A percentile compares a stretch with the other conserved stretches of the same genome.
Evolutionary conservation across 441 rosid genomes (phyloP).

Genomic region (Daphne laureola): DNA sequence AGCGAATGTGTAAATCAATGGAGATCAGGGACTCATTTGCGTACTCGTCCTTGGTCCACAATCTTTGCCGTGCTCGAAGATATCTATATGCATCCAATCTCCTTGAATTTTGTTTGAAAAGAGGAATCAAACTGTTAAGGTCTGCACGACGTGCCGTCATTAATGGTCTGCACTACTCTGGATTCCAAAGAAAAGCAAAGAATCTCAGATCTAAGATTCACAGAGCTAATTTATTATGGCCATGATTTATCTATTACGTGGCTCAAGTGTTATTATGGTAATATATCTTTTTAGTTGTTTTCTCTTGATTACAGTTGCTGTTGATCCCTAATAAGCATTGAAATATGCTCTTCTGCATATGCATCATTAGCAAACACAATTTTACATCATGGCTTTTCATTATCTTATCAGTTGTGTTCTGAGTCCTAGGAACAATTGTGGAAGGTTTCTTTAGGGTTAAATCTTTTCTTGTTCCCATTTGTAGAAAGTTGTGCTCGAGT

Average conservation of each 20-base stretch:
- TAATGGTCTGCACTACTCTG: conserved; percentile 47
- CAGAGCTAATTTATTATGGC: conserved; percentile 24
- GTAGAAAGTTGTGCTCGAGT: no score
- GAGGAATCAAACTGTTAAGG: conserved; percentile 48
- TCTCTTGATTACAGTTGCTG: no score
- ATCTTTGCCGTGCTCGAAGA: conserved; percentile 64
- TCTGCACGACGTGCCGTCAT: conserved; percentile 61
- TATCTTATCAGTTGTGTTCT: no score
- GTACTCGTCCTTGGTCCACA: conserved; percentile 66
- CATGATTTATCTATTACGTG: conserved; percentile 18
- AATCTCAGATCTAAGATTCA: conserved; percentile 44
- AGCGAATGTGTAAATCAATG: conserved; percentile 50
- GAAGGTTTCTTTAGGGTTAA: no score
- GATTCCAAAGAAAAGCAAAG: conserved; percentile 45
- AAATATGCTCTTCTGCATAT: no score
- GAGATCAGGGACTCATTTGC: conserved; percentile 63
- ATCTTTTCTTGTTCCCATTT: no score
- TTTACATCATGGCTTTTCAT: no score
- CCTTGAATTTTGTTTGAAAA: conserved; percentile 47
- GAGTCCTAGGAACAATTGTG: no score
- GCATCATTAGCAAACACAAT: no score
- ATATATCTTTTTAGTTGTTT: no score
- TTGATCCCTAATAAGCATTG: no score
- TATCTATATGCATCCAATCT: conserved; percentile 56
- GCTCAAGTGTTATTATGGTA: no score